These are phyloP conservation scores for Globisporangium canariense DNA, from an alignment of 352 stramenopile species.

Conservation along the genomic window DNA sequence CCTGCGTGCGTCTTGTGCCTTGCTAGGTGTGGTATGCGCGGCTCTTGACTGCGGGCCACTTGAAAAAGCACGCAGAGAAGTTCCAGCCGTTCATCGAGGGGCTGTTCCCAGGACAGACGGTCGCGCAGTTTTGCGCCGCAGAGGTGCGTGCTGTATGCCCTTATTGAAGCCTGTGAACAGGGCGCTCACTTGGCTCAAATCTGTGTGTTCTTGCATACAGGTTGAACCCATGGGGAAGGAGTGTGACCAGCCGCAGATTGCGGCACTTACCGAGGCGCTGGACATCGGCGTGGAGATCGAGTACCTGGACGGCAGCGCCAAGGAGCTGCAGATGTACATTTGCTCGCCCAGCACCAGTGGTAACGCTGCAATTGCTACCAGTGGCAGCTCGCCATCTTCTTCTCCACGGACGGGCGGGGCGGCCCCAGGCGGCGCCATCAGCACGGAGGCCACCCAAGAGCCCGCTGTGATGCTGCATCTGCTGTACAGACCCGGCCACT, in stretches of 20 bases:
- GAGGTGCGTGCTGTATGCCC: slow-evolving; percentile 30
- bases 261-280: slow-evolving; percentile 90
- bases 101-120: slow-evolving; percentile 66
- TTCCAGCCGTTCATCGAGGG: slow-evolving; percentile 91
- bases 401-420: neutral
- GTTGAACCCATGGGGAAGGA: slow-evolving; percentile 93
- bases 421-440: neutral
- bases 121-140: slow-evolving; percentile 82
- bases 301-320: slow-evolving; percentile 90
- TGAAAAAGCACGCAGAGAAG: slow-evolving; percentile 85
- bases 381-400: slow-evolving; percentile 1
- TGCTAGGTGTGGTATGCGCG: slow-evolving; percentile 83
- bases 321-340: slow-evolving; percentile 59
- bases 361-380: neutral
- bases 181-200: neutral
- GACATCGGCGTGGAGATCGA: slow-evolving; percentile 88
- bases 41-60: slow-evolving; percentile 74
- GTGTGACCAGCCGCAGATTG: slow-evolving; percentile 91
- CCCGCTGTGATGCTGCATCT: slow-evolving; percentile 56
- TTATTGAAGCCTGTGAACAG: neutral
- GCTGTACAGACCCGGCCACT: slow-evolving; percentile 94
- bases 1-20: neutral
- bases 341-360: slow-evolving; percentile 29
- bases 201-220: slow-evolving; percentile 24
- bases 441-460: slow-evolving; percentile 12